Base-by-base conservation (phyloP, 2,329 filamentous ascomycete species). In the Ophiostoma perfectum region DNA sequence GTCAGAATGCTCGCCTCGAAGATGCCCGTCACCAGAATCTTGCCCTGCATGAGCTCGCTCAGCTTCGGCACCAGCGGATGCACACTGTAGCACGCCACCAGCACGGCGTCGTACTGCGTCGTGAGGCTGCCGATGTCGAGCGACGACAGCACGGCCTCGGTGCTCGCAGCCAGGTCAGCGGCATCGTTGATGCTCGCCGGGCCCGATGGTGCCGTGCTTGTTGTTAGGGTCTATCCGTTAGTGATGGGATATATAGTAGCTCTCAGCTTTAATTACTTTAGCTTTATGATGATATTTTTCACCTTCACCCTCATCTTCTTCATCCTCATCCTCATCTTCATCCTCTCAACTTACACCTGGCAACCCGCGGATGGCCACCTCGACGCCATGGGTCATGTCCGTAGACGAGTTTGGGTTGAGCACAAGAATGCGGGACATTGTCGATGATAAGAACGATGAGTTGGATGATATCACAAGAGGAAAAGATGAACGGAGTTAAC, bases 31-130 rank as follows among this genome's bases (percentile, higher is more conserved):
- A 92, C 88, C 45, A 86, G 77, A 80, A 84, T 69, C 9, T 71
- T 72, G 14, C 72, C 69, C 36, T 70, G 71, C 12, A 75, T 68
- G 36, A 71, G 62, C 5, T 78, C 66, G 76, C 74, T 77, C 14
- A 96, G 79, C 65, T 83, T 77, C 0, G 81, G 77, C 0, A 96
- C 91, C 0, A 97, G 83, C 0, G 90, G 88, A 75, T 97, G 93
- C 0, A 90, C 87, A 70, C 91, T 95, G 80, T 92, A 98, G 79
- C 94, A 97, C 27, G 93, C 93, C 2, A 97, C 84, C 0, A 97
- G 83, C 71, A 96, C 88, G n/a, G 84, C 92, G 75, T 95, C 88
- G 76, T 91, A 87, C 41, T 78, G 73, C 2, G 76, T 70, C 0
- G 84, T 75, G 0, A 78, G 70, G 47, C 55, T 18, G 5, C 70